A percentile compares a stretch with the other conserved stretches of the same genome.
Conservation (phyloP, 208 protist genomes). For the Leishmania tropica region DNA sequence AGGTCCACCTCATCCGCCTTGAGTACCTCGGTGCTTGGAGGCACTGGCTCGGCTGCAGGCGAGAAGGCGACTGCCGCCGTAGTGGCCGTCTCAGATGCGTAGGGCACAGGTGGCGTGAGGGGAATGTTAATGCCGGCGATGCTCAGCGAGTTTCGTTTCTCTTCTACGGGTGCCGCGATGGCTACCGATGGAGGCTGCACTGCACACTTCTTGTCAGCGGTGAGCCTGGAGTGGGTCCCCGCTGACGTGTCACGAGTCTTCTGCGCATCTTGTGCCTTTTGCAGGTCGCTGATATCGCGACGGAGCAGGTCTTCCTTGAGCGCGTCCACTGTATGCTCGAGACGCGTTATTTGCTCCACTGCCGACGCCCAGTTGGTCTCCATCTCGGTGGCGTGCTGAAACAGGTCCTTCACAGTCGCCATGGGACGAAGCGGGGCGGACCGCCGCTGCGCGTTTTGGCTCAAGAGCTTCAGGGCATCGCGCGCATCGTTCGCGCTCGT, state of each 20-base stretch:
- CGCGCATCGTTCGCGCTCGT: slow-evolving; percentile 60
- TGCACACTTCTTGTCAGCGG: not conserved
- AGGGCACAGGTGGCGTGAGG: slow-evolving; percentile 19
- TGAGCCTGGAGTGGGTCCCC: not conserved
- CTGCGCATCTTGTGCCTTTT: slow-evolving; percentile 6
- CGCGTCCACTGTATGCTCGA: slow-evolving; percentile 58
- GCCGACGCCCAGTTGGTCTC: slow-evolving; percentile 80
- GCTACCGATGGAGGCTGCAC: slow-evolving; percentile 2
- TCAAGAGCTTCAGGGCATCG: slow-evolving; percentile 62
- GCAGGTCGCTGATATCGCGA: slow-evolving; percentile 18
- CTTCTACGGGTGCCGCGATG: not conserved
- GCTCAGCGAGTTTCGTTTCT: slow-evolving; percentile 6
- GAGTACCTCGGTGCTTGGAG: slow-evolving; percentile 38
- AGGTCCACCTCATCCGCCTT: slow-evolving; percentile 73
- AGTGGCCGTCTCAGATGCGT: slow-evolving; percentile 6
- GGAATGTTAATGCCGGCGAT: slow-evolving; percentile 18
- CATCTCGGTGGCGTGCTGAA: slow-evolving; percentile 70
- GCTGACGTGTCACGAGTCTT: not conserved
- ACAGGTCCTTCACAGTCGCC: slow-evolving; percentile 62
- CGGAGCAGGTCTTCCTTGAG: slow-evolving; percentile 53
- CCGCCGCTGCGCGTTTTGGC: slow-evolving; percentile 44
- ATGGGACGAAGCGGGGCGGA: slow-evolving; percentile 50
- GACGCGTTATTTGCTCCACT: slow-evolving; percentile 57
- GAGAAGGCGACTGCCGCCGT: not conserved
- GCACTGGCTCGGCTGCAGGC: slow-evolving; percentile 5